phyloP scores from a whole-genome alignment of 305 asterid genomes.

The Plantago coronopus region DNA sequence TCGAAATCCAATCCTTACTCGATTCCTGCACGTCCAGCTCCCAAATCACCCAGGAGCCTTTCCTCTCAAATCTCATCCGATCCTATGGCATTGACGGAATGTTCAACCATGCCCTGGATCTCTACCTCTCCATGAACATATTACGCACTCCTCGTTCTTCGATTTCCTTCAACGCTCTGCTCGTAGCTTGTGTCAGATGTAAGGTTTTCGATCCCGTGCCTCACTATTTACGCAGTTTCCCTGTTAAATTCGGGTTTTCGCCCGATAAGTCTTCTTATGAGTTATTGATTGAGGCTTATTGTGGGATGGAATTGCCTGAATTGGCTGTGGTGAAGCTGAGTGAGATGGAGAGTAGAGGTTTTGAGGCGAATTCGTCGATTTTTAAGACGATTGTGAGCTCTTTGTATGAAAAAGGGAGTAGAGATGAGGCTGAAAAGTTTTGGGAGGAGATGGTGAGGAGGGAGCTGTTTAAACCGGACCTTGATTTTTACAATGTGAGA shows the following conservation, averaged over 20 bases:
- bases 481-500: slow-evolving; percentile 63
- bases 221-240: slow-evolving; percentile 51
- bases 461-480: slow-evolving; percentile 44
- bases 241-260: slow-evolving; percentile 39
- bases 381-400: slow-evolving; percentile 51
- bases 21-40: slow-evolving; percentile 67
- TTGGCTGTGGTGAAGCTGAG: slow-evolving; percentile 44
- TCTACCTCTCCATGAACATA: slow-evolving; percentile 56
- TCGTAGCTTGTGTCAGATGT: slow-evolving; percentile 41
- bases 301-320: slow-evolving; percentile 56
- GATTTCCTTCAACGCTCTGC: slow-evolving; percentile 63
- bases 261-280: slow-evolving; percentile 65
- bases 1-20: slow-evolving; percentile 59
- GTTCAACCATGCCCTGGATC: slow-evolving; percentile 59
- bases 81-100: slow-evolving; percentile 74
- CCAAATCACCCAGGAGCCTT: slow-evolving; percentile 59
- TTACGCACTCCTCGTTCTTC: slow-evolving; percentile 65
- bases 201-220: slow-evolving; percentile 50
- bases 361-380: slow-evolving; percentile 34
- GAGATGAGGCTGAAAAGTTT: slow-evolving; percentile 51
- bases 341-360: slow-evolving; percentile 56
- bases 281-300: slow-evolving; percentile 56
- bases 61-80: slow-evolving; percentile 63
- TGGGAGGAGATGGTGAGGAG: slow-evolving; percentile 59
- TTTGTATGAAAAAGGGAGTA: slow-evolving; percentile 45